A percentile compares a stretch with the other conserved stretches of the same genome.
phyloP scores from a whole-genome alignment of 2,329 filamentous ascomycete genomes.

The Cryphonectria radicalis region DNA sequence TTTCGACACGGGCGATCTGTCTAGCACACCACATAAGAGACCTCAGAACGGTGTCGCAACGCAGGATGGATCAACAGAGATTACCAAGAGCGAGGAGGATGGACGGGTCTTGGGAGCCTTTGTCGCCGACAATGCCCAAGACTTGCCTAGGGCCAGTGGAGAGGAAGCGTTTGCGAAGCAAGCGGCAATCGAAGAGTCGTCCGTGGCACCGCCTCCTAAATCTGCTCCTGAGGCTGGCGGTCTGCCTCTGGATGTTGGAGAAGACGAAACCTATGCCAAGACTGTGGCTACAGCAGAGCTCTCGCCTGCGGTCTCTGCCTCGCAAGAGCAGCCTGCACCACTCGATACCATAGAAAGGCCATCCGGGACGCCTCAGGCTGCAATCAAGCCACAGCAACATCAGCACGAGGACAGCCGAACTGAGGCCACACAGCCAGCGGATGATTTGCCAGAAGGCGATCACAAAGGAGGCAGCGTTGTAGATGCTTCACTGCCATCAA shows the following conservation, averaged over 20 bases:
- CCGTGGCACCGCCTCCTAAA: neutral
- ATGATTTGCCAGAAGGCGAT: neutral
- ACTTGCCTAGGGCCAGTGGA: conserved; percentile 3
- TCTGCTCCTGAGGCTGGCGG: neutral
- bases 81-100: neutral
- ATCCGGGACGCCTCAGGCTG: conserved; percentile 25
- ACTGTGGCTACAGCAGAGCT: conserved; percentile 18
- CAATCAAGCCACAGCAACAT: conserved; percentile 28
- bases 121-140: neutral
- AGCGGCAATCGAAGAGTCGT: conserved; percentile 17
- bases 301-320: too few relatives aligned
- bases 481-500: conserved; percentile 54
- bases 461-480: conserved; percentile 37
- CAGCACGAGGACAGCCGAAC: conserved; percentile 28
- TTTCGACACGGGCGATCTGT: conserved; percentile 33
- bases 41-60: conserved; percentile 14
- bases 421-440: neutral
- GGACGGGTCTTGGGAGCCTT: neutral
- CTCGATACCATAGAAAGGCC: conserved; percentile 12
- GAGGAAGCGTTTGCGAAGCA: conserved; percentile 9
- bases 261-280: conserved; percentile 6
- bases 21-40: conserved; percentile 23
- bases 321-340: neutral
- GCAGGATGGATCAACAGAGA: neutral
- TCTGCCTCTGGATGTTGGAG: neutral